Base-by-base conservation (phyloP, 73 alveolate species). In the Urostyla sp. region DNA sequence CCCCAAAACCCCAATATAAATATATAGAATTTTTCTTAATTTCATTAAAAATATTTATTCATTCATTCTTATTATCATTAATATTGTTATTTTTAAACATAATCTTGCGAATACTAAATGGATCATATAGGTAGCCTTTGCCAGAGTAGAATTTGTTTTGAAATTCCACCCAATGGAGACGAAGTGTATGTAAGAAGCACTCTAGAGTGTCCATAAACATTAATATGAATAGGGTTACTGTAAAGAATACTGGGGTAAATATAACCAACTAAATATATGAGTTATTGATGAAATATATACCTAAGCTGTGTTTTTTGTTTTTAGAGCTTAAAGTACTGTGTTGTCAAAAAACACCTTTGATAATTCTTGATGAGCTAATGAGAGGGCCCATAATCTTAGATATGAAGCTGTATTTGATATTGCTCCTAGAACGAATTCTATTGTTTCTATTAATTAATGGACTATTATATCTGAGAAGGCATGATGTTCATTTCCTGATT, bases 101-200 rank as follows among this genome's bases (percentile, higher is more conserved):
- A 92, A 74, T 83, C n/a, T n/a, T n/a, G n/a, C n/a, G n/a, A n/a
- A n/a, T n/a, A 40, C 16, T 23, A 72, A 95, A 90, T 30, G 99
- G 99, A 36, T 59, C 73, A 84, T 94, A 97, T 61, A 77, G 69
- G 67, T 87, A 73, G 40, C 99, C 99, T 66, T 92, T 95, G 31
- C 98, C 99, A 75, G 91, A 90, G 87, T 94, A 97, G 92, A 97
- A 97, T 78, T 97, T 97, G 82, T 91, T 92, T 80, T 95, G 94
- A 88, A 97, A 97, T 91, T 97, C 99, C 54, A 97, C 99, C 99
- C 99, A 97, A 89, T 97, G 97, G 50, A 97, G 94, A 74, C 99
- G 85, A 34, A 97, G 80, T 51, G 99, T 96, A 85, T 97, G 99
- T 72, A 97, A 78, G 93, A 97, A 97, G 74, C 99, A 95, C 76